phyloP scores from a whole-genome alignment of 371 early-diverging fungal species.

The Lichtheimia corymbifera region DNA sequence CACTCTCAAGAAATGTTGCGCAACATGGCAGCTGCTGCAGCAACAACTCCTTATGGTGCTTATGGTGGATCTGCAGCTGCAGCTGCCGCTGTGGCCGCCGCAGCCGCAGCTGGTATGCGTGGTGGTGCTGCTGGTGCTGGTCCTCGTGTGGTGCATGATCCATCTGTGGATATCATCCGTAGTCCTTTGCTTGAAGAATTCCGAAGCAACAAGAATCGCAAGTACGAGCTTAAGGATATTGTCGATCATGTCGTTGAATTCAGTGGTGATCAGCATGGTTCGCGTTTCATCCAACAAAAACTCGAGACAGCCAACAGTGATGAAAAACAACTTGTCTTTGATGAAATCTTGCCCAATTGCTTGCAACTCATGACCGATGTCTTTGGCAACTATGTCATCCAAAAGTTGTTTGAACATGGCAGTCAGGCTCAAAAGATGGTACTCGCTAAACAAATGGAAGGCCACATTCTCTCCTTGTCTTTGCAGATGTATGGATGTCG shows the following conservation, averaged over 20 bases:
- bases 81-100: constrained; percentile 11
- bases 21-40: constrained; percentile 3
- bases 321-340: constrained; percentile 96
- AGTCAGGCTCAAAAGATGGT: constrained; percentile 86
- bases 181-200: constrained; percentile 92
- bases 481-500: constrained; percentile 99
- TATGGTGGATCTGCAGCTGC: constrained; percentile 24
- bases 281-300: constrained; percentile 99
- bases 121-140: constrained; percentile 11
- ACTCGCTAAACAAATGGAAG: constrained; percentile 92
- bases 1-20: constrained; percentile 31
- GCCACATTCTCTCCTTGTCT: constrained; percentile 90
- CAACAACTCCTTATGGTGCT: constrained; percentile 20
- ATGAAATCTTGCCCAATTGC: constrained; percentile 92
- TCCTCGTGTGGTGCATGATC: no score
- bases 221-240: constrained; percentile 94
- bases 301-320: constrained; percentile 91
- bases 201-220: constrained; percentile 89
- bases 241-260: constrained; percentile 95
- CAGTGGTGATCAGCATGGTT: constrained; percentile 99
- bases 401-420: constrained; percentile 98
- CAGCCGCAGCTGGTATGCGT: constrained; percentile 29
- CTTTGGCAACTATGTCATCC: constrained; percentile 99
- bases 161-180: constrained; percentile 50
- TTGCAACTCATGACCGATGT: constrained; percentile 98